A percentile compares a stretch with the other conserved stretches of the same genome.
phyloP scores from a whole-genome alignment of 768 basidiomycete species.

The Auriscalpium orientale region DNA sequence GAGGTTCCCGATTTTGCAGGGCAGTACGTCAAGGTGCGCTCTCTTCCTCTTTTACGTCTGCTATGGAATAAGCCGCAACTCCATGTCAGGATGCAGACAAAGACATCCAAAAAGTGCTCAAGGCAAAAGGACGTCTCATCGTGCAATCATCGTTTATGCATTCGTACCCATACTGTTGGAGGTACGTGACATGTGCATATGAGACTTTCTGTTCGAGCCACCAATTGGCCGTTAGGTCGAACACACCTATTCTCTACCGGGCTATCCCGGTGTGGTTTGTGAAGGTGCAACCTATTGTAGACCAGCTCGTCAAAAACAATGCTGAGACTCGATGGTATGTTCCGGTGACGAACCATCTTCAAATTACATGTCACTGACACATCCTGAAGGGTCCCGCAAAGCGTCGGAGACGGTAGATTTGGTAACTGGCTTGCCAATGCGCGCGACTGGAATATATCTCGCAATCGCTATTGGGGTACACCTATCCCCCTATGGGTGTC shows the following conservation, averaged over 20 bases:
- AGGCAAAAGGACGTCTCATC: conserved; percentile 80
- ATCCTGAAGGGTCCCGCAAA: conserved; percentile 74
- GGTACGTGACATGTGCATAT: conserved; percentile 34
- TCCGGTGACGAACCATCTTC: neutral
- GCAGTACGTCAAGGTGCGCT: conserved; percentile 75
- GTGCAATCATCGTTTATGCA: conserved; percentile 83
- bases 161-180: conserved; percentile 97
- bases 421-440: conserved; percentile 98
- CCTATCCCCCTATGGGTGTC: conserved; percentile 96
- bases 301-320: conserved; percentile 87
- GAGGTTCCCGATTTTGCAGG: conserved; percentile 90
- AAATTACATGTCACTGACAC: neutral
- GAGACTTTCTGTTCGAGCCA: neutral
- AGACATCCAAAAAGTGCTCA: conserved; percentile 85
- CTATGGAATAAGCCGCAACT: neutral
- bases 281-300: conserved; percentile 74
- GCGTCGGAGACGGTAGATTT: conserved; percentile 86
- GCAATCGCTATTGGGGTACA: conserved; percentile 98
- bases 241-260: conserved; percentile 92
- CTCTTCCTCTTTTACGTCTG: neutral
- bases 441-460: conserved; percentile 99
- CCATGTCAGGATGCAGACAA: conserved; percentile 76
- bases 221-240: conserved; percentile 50
- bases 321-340: conserved; percentile 79
- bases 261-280: conserved; percentile 97